These are phyloP conservation scores for Udeniomyces megalosporus DNA, from an alignment of 768 basidiomycete species.

Conservation along the genomic window DNA sequence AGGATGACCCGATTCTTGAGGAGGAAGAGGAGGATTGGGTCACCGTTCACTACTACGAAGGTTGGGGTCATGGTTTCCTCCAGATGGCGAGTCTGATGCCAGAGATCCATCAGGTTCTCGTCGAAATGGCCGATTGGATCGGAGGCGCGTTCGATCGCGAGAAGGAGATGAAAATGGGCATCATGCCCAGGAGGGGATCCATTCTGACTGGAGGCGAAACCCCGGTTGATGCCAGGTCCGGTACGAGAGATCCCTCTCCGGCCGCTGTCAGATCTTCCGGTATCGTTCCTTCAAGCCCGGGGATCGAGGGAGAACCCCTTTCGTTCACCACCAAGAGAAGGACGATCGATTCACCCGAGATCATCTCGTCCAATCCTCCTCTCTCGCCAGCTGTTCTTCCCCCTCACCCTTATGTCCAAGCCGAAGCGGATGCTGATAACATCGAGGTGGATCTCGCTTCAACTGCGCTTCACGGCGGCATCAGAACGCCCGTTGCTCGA, in stretches of 20 bases:
- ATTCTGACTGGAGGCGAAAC: not conserved
- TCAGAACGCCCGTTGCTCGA: too few relatives aligned
- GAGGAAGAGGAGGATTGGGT: slow-evolving; percentile 92
- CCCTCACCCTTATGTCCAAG: too few relatives aligned
- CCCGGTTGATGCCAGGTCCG: not conserved
- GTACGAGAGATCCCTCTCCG: not conserved
- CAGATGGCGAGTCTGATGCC: slow-evolving; percentile 82
- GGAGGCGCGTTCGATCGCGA: slow-evolving; percentile 45
- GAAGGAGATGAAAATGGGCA: not conserved
- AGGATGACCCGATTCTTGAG: slow-evolving; percentile 27
- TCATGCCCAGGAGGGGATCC: not conserved
- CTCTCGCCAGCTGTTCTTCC: not conserved
- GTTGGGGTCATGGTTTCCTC: slow-evolving; percentile 58
- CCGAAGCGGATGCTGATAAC: too few relatives aligned
- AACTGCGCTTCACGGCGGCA: too few relatives aligned
- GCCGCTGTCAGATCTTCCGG: not conserved
- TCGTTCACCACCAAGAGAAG: not conserved
- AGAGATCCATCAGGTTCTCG: slow-evolving; percentile 3
- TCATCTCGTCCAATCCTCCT: not conserved
- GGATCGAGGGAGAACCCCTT: not conserved
- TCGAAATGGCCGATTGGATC: slow-evolving; percentile 80
- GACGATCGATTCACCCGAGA: too few relatives aligned
- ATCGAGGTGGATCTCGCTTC: too few relatives aligned
- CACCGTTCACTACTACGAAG: slow-evolving; percentile 76
- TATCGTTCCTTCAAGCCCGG: not conserved